Evolutionary conservation across 495 filamentous ascomycete genomes (phyloP), one percentile per base, ranked within the genome.

Genomic region (Talaromyces borbonicus): DNA sequence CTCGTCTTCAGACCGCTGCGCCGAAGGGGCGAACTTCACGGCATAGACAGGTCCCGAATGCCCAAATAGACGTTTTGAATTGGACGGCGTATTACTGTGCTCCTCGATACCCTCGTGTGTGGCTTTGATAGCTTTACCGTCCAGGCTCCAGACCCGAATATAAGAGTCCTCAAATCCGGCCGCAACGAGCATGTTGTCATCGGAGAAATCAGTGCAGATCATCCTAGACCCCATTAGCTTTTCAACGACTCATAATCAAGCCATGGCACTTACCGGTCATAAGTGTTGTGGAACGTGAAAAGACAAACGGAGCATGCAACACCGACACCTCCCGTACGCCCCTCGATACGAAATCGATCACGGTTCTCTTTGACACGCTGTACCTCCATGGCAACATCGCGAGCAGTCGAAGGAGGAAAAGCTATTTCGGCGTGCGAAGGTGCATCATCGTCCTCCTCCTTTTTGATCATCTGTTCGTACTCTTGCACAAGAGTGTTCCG

Each of bases 231-330:
- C 46, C 1, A 8, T 18, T 24, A 41, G 26, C 70, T 30, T 29
- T 27, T 39, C n/a, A n/a, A n/a, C n/a, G 15, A 27, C 4, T 11
- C 16, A 46, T 14, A n/a, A 33, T 33, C 11, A 0, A 14, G n/a
- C 27, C 18, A n/a, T n/a, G n/a, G n/a, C n/a, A 65, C 78, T 69
- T 68, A 94, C 90, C 75, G 80, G 54, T 94, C 86, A 48, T 84
- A 78, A 5, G 87, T 95, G 59, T 98, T 97, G 67, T 98, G 93
- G 55, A 96, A 95, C 0, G 92, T 97, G 55, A 88, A 95, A 84
- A 97, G 95, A 71, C 80, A 86, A 8, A 92, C 80, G 54, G 87
- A 92, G 20, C 94, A 71, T 33, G 77, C 83, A 36, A 86, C 78
- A 5, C 86, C 86, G 40, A 85, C 72, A 22, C 88, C 88, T 30